phyloP scores from a whole-genome alignment of 257 asterid species.

The Primulina tabacum region DNA sequence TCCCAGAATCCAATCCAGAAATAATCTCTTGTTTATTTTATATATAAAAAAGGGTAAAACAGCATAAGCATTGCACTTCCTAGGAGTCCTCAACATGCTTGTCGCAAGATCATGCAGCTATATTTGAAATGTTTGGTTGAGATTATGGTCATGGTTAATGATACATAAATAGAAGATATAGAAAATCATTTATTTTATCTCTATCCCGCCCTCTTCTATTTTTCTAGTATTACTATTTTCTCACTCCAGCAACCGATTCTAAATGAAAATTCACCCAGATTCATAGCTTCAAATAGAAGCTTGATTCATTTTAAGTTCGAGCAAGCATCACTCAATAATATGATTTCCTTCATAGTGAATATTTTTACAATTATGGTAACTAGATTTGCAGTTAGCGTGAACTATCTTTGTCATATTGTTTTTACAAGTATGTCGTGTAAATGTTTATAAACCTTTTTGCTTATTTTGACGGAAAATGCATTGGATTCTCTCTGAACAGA shows the following conservation, averaged over 20 bases:
- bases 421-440: not conserved
- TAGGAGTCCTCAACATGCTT: too few species aligned
- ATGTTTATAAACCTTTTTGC: conserved; percentile 66
- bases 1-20: not conserved
- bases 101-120: not conserved
- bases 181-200: not conserved
- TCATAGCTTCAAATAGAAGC: not conserved
- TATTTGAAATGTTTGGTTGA: not conserved
- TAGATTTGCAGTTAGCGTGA: not conserved
- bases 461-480: conserved; percentile 67
- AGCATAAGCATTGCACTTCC: not conserved
- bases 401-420: too few species aligned
- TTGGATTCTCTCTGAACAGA: conserved; percentile 62
- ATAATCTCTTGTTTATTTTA: not conserved
- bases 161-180: not conserved
- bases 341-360: not conserved
- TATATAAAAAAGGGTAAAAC: not conserved
- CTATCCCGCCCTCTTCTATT: not conserved
- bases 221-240: not conserved
- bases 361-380: not conserved
- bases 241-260: not conserved
- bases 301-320: not conserved
- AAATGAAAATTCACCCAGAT: not conserved
- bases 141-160: not conserved
- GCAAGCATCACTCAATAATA: not conserved